Percentiles rank a stretch among this genome's conserved stretches.
phyloP scores from a whole-genome alignment of 2,329 filamentous ascomycete genomes.

The Coniochaeta ligniaria region DNA sequence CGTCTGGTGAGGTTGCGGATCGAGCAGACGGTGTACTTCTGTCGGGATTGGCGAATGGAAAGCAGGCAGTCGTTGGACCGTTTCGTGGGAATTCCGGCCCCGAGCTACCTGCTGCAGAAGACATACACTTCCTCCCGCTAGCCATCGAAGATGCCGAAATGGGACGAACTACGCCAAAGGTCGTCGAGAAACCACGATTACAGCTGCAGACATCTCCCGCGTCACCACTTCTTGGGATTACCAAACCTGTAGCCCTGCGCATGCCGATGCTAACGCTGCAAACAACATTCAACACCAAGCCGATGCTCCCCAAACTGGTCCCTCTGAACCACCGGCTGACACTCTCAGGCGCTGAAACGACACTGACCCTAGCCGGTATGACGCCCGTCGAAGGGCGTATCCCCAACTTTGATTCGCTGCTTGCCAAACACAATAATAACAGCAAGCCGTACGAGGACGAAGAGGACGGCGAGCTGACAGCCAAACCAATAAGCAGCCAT shows the following conservation, averaged over 20 bases:
- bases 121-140: background rate
- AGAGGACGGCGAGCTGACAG: conserved; percentile 15
- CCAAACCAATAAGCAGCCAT: conserved; percentile 12
- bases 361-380: background rate
- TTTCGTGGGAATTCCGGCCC: background rate
- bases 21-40: background rate
- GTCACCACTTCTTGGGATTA: background rate
- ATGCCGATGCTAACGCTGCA: conserved; percentile 9
- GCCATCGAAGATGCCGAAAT: background rate
- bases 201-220: background rate
- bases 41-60: background rate
- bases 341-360: background rate
- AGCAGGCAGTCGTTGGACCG: background rate
- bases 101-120: background rate
- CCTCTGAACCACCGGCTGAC: background rate
- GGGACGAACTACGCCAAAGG: background rate
- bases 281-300: conserved; percentile 3
- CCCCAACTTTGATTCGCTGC: background rate
- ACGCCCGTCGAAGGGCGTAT: background rate
- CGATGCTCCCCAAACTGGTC: background rate
- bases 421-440: background rate
- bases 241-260: conserved; percentile 4
- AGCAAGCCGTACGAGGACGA: background rate
- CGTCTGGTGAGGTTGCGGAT: background rate
- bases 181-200: background rate